Percentiles rank a stretch among this genome's conserved stretches.
phyloP scores from a whole-genome alignment of 1,139 yeast genomes.

The Blastobotrys persicus region DNA sequence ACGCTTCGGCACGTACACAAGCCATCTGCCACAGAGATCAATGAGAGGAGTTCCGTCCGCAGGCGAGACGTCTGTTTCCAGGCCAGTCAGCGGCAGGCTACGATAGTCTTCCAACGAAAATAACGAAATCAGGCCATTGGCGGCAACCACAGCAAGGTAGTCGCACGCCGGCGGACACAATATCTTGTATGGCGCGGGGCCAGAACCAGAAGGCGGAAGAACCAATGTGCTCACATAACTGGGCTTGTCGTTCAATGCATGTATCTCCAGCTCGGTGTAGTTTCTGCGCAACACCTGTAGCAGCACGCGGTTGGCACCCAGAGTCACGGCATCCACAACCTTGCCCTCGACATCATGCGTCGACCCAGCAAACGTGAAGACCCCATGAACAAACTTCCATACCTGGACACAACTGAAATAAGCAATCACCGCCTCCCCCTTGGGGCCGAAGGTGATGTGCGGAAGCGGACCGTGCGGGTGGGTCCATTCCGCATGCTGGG shows the following conservation, averaged over 20 bases:
- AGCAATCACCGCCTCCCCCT: slow-evolving; percentile 22
- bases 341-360: slow-evolving; percentile 26
- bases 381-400: slow-evolving; percentile 26
- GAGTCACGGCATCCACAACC: slow-evolving; percentile 18
- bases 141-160: slow-evolving; percentile 25
- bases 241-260: slow-evolving; percentile 19
- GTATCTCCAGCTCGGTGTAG: slow-evolving; percentile 24
- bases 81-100: slow-evolving; percentile 25
- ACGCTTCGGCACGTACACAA: slow-evolving; percentile 25
- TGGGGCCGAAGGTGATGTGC: slow-evolving; percentile 19
- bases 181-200: slow-evolving; percentile 28
- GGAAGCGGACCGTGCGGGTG: slow-evolving; percentile 8
- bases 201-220: slow-evolving; percentile 30
- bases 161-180: slow-evolving; percentile 14
- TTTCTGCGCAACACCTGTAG: slow-evolving; percentile 24
- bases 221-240: slow-evolving; percentile 22
- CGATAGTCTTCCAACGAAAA: slow-evolving; percentile 21
- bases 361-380: slow-evolving; percentile 24
- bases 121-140: slow-evolving; percentile 26
- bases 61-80: slow-evolving; percentile 22
- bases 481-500: background rate
- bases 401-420: slow-evolving; percentile 26
- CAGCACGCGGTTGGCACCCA: slow-evolving; percentile 15
- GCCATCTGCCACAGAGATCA: slow-evolving; percentile 31
- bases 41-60: slow-evolving; percentile 29